phyloP scores from a whole-genome alignment of 805 yeast genomes.

The Metschnikowia cerradonensis region DNA sequence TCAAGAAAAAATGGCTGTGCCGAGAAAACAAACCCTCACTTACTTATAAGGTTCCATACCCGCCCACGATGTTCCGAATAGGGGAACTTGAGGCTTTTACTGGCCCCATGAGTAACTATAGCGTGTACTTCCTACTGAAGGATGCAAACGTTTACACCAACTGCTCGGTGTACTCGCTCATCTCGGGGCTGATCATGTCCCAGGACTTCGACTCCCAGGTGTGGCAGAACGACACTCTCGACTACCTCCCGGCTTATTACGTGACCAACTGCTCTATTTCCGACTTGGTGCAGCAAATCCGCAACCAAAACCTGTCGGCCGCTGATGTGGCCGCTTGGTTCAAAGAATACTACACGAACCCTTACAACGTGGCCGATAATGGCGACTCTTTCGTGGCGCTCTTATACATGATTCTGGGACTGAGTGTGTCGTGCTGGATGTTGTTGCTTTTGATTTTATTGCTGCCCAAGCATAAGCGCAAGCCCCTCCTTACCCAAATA shows the following conservation, averaged over 20 bases:
- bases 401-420: constrained; percentile 50
- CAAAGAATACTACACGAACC: constrained; percentile 13
- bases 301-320: constrained; percentile 8
- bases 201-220: constrained; percentile 18
- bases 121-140: constrained; percentile 17
- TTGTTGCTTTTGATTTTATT: constrained; percentile 53
- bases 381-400: constrained; percentile 44
- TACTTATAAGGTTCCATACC: not conserved
- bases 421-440: constrained; percentile 69
- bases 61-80: not conserved
- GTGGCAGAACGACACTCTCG: constrained; percentile 13
- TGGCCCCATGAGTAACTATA: constrained; percentile 17
- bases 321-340: constrained; percentile 14
- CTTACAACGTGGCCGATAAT: constrained; percentile 29
- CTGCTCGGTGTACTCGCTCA: constrained; percentile 38
- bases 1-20: constrained; percentile 7
- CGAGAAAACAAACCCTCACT: not conserved
- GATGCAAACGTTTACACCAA: constrained; percentile 29
- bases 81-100: not conserved
- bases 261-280: constrained; percentile 43
- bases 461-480: constrained; percentile 45
- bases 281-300: constrained; percentile 32
- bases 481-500: constrained; percentile 54
- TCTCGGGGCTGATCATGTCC: constrained; percentile 28
- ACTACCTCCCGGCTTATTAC: constrained; percentile 41